A percentile compares a stretch with the other conserved stretches of the same genome.
phyloP scores from a whole-genome alignment of 2,329 filamentous ascomycete genomes.

The Byssochlamys sp. region DNA sequence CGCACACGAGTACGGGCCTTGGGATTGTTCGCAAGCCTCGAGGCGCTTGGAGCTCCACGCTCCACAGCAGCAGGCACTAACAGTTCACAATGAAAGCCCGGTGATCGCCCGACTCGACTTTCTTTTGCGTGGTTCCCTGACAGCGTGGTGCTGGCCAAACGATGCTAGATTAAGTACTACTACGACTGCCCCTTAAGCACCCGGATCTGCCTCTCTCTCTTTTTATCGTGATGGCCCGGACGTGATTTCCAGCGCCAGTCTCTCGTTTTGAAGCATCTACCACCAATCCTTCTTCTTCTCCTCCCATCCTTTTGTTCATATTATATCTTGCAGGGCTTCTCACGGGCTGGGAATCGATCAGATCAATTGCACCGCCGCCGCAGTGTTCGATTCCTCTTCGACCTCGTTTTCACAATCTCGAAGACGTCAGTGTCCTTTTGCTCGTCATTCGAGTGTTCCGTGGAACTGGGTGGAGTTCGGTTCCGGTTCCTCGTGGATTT shows the following conservation, averaged over 20 bases:
- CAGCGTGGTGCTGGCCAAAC: not conserved
- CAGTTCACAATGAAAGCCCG: not conserved
- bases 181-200: not conserved
- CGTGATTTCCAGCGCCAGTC: not conserved
- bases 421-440: not conserved
- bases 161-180: not conserved
- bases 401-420: not conserved
- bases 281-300: not conserved
- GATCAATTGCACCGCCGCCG: not conserved
- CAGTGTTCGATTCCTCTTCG: not conserved
- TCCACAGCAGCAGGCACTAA: not conserved
- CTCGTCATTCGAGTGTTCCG: not conserved
- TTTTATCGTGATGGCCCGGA: not conserved
- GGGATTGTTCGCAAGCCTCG: not conserved
- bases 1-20: not conserved
- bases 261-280: not conserved
- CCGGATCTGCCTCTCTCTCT: not conserved
- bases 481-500: not conserved
- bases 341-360: not conserved
- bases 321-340: not conserved
- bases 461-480: not conserved
- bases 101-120: not conserved
- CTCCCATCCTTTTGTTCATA: not conserved
- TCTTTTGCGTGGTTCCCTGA: not conserved
- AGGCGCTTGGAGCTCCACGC: not conserved